Conservation (phyloP, 2,329 filamentous ascomycete species). For the Fusarium guadeloupense region DNA sequence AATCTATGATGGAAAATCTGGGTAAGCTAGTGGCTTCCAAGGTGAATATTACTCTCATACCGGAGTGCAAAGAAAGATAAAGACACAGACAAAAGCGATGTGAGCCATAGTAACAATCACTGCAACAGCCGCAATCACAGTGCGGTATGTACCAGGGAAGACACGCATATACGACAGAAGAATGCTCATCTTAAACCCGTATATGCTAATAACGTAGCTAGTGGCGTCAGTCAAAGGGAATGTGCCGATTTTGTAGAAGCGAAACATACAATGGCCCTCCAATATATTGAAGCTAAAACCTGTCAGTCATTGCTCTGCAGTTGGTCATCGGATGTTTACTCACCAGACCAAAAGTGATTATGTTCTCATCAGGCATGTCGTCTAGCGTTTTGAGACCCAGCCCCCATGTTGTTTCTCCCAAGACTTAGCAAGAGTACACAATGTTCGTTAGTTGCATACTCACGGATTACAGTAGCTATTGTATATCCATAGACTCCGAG, state of each 20-base stretch:
- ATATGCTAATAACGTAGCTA: constrained; percentile 52
- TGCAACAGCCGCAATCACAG: constrained; percentile 45
- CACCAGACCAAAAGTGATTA: too few species aligned
- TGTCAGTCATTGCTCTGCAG: too few species aligned
- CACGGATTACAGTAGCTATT: not conserved
- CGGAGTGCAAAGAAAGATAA: constrained; percentile 48
- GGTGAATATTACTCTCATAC: constrained; percentile 13
- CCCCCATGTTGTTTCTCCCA: not conserved
- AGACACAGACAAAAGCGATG: constrained; percentile 47
- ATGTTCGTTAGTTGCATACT: not conserved
- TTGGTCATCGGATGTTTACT: too few species aligned
- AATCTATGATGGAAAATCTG: constrained; percentile 9
- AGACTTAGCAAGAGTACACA: not conserved
- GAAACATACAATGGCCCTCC: too few species aligned
- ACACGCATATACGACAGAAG: constrained; percentile 56
- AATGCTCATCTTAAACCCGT: constrained; percentile 56
- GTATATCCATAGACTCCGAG: not conserved
- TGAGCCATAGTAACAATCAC: constrained; percentile 49
- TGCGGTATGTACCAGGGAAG: constrained; percentile 50
- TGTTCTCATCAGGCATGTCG: not conserved
- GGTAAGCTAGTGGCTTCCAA: not conserved
- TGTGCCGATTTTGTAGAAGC: too few species aligned
- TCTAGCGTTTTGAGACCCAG: not conserved
- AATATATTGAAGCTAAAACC: too few species aligned
- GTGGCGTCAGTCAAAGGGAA: too few species aligned